These are phyloP conservation scores for Dactylellina cionopaga DNA, from an alignment of 2,329 filamentous ascomycete species.

Conservation along the genomic window DNA sequence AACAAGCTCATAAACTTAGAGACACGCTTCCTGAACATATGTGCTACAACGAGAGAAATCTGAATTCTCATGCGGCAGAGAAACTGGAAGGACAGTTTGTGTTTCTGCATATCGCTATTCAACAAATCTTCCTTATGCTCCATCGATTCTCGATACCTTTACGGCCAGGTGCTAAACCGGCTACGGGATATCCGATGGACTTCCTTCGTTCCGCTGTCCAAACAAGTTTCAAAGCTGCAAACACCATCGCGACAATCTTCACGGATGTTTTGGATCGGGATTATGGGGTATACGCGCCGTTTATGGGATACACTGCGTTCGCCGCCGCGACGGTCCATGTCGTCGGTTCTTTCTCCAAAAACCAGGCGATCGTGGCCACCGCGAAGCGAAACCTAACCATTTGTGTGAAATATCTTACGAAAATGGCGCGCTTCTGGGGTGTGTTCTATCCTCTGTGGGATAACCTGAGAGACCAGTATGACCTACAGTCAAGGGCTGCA, in stretches of 20 bases:
- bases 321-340: slow-evolving; percentile 94
- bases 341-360: slow-evolving; percentile 87
- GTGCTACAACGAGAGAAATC: slow-evolving; percentile 81
- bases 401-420: slow-evolving; percentile 88
- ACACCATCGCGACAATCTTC: slow-evolving; percentile 84
- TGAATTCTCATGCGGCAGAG: slow-evolving; percentile 84
- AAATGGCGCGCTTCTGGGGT: slow-evolving; percentile 98
- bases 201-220: slow-evolving; percentile 80
- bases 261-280: slow-evolving; percentile 75
- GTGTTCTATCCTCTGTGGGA: slow-evolving; percentile 98
- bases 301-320: slow-evolving; percentile 94
- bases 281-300: slow-evolving; percentile 85
- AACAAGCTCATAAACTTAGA: slow-evolving; percentile 76
- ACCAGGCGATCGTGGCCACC: slow-evolving; percentile 75
- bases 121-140: slow-evolving; percentile 90
- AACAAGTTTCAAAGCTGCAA: slow-evolving; percentile 83
- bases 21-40: slow-evolving; percentile 75
- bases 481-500: slow-evolving; percentile 64
- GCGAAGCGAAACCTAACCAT: slow-evolving; percentile 85
- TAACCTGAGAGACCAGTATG: slow-evolving; percentile 88
- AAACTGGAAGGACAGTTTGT: slow-evolving; percentile 90
- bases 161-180: slow-evolving; percentile 66
- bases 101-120: slow-evolving; percentile 87
- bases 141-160: slow-evolving; percentile 83
- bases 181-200: slow-evolving; percentile 74